Evolutionary conservation across 306 rosid species (phyloP), one percentile per base, ranked within the genome.

Genomic region (Rubus parviflorus): DNA sequence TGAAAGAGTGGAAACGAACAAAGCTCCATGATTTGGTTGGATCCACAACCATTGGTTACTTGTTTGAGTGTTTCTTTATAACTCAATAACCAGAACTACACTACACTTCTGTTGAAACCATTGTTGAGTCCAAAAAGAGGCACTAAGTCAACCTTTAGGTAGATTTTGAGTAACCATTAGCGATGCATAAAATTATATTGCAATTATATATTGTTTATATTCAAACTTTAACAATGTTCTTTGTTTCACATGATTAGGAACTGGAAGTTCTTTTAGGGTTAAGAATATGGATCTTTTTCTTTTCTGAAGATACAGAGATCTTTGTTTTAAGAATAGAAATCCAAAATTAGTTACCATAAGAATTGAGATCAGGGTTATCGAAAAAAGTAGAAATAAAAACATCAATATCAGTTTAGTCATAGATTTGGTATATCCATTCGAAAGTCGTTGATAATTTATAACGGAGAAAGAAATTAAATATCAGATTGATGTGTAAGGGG

Each of bases 31-130:
- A 5, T 68, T 45, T 12, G 57, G 58, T 15, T 49, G 63, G 40
- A 61, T 20, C 72, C 82, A 72, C 4, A 52, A 46, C 38, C 45
- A 70, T 56, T 60, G 40, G 19, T 68, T 30, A 30, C 35, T 30
- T 43, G n/a, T n/a, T n/a, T n/a, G n/a, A n/a, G n/a, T n/a, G n/a
- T 19, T 19, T 45, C 65, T 35, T 70, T 23, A 48, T 30, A 8
- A 20, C 77, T 77, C 77, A 61, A 30, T 30, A 30, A 63, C 66
- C 43, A 62, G n/a, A 48, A 61, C 40, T 53, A 71, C 65, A 78
- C 81, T 25, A 56, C 57, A 20, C 13, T 54, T 58, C 2, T 3
- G 56, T 51, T 51, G 64, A 23, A 58, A 58, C 40, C 65, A 10
- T 4, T 23, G 65, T 58, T 4, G 40, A 60, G 41, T 51, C n/a